A percentile compares a stretch with the other conserved stretches of the same genome.
Evolutionary conservation across 805 yeast species (phyloP).

Genomic region (Yamadazyma sp.): DNA sequence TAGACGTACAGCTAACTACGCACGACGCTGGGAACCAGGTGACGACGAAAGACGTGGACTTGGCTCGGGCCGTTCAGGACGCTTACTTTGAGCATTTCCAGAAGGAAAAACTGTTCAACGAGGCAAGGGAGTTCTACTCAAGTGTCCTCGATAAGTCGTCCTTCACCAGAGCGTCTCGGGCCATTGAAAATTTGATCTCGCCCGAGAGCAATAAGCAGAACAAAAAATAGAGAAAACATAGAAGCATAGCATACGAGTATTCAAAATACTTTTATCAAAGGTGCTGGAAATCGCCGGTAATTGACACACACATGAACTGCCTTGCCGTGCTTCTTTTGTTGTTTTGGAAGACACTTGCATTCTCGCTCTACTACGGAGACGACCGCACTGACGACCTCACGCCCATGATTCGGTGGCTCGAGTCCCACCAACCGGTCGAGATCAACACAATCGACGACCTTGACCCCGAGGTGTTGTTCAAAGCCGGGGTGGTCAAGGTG

Average conservation of each 20-base stretch:
- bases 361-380: constrained; percentile 1
- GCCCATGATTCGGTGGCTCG: constrained; percentile 5
- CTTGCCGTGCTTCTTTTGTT: background rate
- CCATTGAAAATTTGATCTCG: too few relatives aligned
- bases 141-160: too few relatives aligned
- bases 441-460: constrained; percentile 14
- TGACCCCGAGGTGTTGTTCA: constrained; percentile 11
- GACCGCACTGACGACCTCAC: background rate
- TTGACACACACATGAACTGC: background rate
- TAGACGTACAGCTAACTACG: constrained; percentile 55
- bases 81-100: too few relatives aligned
- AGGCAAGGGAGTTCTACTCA: too few relatives aligned
- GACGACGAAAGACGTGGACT: constrained; percentile 55
- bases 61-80: constrained; percentile 46
- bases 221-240: too few relatives aligned
- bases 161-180: too few relatives aligned
- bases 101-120: too few relatives aligned
- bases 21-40: constrained; percentile 57
- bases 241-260: too few relatives aligned
- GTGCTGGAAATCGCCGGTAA: too few relatives aligned
- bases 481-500: constrained; percentile 16
- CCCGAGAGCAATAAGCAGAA: too few relatives aligned
- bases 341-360: background rate
- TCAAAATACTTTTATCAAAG: too few relatives aligned
- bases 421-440: constrained; percentile 6